These are phyloP conservation scores for Cercophora samala DNA, from an alignment of 495 filamentous ascomycete species.

Conservation along the genomic window DNA sequence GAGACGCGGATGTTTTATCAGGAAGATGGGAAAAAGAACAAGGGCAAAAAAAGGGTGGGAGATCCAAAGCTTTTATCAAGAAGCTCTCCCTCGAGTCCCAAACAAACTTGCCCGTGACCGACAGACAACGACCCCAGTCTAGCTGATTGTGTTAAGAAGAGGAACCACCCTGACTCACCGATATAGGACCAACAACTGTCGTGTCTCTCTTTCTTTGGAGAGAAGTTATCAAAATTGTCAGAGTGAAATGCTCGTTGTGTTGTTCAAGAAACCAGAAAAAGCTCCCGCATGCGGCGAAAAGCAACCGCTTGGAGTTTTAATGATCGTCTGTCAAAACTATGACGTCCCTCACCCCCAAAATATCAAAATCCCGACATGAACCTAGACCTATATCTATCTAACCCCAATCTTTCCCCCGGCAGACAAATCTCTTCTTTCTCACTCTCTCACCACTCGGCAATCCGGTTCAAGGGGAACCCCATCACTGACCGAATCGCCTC, in stretches of 20 bases:
- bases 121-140: not conserved
- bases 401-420: not conserved
- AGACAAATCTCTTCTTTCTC: not conserved
- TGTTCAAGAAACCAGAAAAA: not conserved
- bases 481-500: not conserved
- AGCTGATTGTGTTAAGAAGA: not conserved
- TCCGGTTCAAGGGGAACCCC: not conserved
- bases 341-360: not conserved
- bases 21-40: not conserved
- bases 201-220: not conserved
- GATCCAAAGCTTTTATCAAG: not conserved
- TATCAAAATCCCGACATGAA: not conserved
- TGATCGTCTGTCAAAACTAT: not conserved
- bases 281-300: slow-evolving; percentile 2
- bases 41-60: not conserved
- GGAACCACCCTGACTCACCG: not conserved
- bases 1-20: not conserved
- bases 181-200: not conserved
- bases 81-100: not conserved
- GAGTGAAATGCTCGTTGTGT: not conserved
- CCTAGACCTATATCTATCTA: not conserved
- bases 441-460: not conserved
- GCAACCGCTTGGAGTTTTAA: not conserved
- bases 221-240: not conserved
- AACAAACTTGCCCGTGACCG: not conserved